Evolutionary conservation across 306 rosid species (phyloP).

Genomic region (Geum urbanum): DNA sequence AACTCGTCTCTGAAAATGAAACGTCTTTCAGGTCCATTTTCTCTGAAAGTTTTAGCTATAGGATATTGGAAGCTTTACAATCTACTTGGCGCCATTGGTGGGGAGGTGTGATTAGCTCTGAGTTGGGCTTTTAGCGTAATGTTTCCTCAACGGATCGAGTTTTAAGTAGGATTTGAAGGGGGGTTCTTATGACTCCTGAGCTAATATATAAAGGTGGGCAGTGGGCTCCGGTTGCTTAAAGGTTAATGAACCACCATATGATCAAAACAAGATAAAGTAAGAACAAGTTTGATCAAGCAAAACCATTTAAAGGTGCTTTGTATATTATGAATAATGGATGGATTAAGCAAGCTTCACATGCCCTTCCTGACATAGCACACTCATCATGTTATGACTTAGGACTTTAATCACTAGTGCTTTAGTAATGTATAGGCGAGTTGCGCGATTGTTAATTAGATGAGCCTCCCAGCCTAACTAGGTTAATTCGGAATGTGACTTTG

Average conservation of each 20-base stretch:
- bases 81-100: not conserved
- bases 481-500: not conserved
- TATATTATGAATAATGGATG: conserved; percentile 3
- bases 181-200: not conserved
- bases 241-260: not conserved
- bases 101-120: not conserved
- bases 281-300: not conserved
- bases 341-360: conserved; percentile 30
- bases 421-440: not conserved
- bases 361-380: conserved; percentile 19
- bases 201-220: conserved; percentile 3
- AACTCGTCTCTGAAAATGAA: not conserved
- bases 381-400: conserved; percentile 10
- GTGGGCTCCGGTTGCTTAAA: conserved; percentile 9
- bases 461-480: not conserved
- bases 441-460: no score
- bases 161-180: not conserved
- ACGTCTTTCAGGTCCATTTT: not conserved
- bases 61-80: conserved; percentile 6
- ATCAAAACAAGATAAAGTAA: conserved; percentile 2
- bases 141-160: not conserved
- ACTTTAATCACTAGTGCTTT: not conserved
- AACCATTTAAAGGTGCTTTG: not conserved
- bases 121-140: conserved; percentile 1
- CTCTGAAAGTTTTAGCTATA: not conserved